A percentile compares a stretch with the other conserved stretches of the same genome.
These are phyloP conservation scores for Cercospora beticola DNA, from an alignment of 2,329 filamentous ascomycete genomes.

Conservation along the genomic window DNA sequence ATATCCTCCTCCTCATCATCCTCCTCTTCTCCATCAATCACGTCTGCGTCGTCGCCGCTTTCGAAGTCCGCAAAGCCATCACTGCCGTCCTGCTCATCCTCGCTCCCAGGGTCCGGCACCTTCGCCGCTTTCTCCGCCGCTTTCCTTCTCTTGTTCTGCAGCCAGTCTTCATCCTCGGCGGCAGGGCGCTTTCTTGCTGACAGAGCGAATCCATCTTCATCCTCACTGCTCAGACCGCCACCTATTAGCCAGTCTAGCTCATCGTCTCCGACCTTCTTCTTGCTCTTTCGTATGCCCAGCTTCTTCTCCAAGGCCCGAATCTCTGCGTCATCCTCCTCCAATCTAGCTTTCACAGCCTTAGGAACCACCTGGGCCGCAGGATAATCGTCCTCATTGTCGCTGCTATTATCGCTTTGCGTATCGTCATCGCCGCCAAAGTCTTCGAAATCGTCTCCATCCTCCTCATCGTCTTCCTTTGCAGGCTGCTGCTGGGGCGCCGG, in stretches of 20 bases:
- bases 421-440: constrained; percentile 36
- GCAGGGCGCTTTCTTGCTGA: constrained; percentile 54
- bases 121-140: constrained; percentile 41
- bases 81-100: constrained; percentile 26
- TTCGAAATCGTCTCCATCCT: constrained; percentile 34
- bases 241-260: constrained; percentile 77
- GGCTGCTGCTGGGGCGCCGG: constrained; percentile 2
- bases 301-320: constrained; percentile 86
- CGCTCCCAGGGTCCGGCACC: neutral
- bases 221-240: constrained; percentile 46
- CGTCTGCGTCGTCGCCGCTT: constrained; percentile 34
- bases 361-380: constrained; percentile 17
- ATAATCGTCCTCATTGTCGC: constrained; percentile 18
- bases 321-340: constrained; percentile 81
- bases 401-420: constrained; percentile 5
- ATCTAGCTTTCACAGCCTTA: constrained; percentile 46
- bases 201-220: constrained; percentile 44
- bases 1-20: constrained; percentile 43
- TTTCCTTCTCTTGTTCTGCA: constrained; percentile 58
- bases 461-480: constrained; percentile 15
- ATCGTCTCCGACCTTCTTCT: constrained; percentile 72
- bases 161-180: constrained; percentile 61
- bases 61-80: constrained; percentile 13
- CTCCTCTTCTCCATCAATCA: constrained; percentile 33
- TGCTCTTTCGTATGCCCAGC: constrained; percentile 73